Conservation (phyloP, 1,139 yeast genomes). For the Blastobotrys proliferans region DNA sequence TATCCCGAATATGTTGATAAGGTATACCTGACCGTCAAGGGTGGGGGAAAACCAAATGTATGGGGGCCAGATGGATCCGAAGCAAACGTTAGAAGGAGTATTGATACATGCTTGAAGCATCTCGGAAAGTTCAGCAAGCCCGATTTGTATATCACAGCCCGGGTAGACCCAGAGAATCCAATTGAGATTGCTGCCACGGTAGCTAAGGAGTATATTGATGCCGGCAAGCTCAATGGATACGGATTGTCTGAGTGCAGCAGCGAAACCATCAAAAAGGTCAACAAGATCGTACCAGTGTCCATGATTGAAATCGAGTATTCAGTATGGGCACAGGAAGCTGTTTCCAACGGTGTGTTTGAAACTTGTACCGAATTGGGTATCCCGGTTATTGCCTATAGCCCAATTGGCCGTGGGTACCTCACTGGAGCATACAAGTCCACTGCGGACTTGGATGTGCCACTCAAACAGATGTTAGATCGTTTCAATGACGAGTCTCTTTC, state of each 20-base stretch:
- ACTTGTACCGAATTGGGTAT: conserved; percentile 50
- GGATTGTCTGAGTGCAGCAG: conserved; percentile 67
- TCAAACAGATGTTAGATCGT: conserved; percentile 30
- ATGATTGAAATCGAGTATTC: conserved; percentile 77
- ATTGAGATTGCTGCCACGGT: conserved; percentile 33
- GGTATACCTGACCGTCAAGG: conserved; percentile 64
- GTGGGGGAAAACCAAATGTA: conserved; percentile 62
- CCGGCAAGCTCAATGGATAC: conserved; percentile 52
- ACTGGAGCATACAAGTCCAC: conserved; percentile 49
- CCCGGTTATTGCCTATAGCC: conserved; percentile 75
- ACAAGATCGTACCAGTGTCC: conserved; percentile 47
- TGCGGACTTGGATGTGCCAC: too few species aligned
- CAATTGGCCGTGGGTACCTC: conserved; percentile 70
- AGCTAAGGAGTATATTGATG: conserved; percentile 28
- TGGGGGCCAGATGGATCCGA: conserved; percentile 42
- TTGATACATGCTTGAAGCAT: conserved; percentile 46
- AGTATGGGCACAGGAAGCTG: conserved; percentile 56
- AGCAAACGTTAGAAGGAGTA: conserved; percentile 17
- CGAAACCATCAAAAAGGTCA: conserved; percentile 55
- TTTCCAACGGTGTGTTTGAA: conserved; percentile 58
- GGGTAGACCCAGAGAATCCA: conserved; percentile 51
- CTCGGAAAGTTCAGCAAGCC: conserved; percentile 37
- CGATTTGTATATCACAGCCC: conserved; percentile 65
- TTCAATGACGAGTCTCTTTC: conserved; percentile 54
- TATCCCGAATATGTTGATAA: conserved; percentile 51